Evolutionary conservation across 164 flowering plant genomes (phyloP).

Genomic region (Warburgia ugandensis): DNA sequence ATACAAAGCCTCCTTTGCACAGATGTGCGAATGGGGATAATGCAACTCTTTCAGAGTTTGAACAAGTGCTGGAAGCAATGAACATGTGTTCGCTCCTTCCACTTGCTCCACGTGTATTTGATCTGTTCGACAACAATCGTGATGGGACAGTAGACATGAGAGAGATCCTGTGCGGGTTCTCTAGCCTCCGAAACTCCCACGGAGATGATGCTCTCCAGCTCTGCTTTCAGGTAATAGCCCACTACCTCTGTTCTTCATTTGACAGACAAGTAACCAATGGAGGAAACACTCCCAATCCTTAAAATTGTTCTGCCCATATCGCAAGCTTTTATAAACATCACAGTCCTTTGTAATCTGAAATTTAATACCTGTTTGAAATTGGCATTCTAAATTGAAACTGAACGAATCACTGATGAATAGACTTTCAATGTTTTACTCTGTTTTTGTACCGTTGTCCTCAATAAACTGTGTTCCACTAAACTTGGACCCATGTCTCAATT

Average conservation of each 20-base stretch:
- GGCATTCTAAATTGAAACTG: too few relatives aligned
- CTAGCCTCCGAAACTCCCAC: constrained; percentile 53
- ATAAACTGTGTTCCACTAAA: too few relatives aligned
- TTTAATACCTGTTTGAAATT: too few relatives aligned
- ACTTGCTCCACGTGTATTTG: constrained; percentile 59
- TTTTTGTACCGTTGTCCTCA: too few relatives aligned
- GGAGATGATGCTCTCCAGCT: constrained; percentile 72
- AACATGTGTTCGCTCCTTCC: constrained; percentile 60
- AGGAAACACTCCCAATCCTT: neutral
- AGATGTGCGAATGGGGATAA: constrained; percentile 66
- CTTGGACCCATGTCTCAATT: too few relatives aligned
- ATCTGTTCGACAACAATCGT: constrained; percentile 67
- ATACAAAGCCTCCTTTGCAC: constrained; percentile 14
- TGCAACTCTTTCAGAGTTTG: constrained; percentile 63
- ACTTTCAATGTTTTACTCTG: too few relatives aligned
- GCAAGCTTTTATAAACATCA: too few relatives aligned
- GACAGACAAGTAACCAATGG: neutral
- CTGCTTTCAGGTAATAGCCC: constrained; percentile 52
- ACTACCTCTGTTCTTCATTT: neutral
- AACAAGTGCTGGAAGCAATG: constrained; percentile 67
- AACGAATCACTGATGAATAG: too few relatives aligned
- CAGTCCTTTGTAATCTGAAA: too few relatives aligned
- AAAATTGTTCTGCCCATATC: too few relatives aligned
- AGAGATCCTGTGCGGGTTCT: constrained; percentile 66
- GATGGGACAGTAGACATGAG: constrained; percentile 79